phyloP scores from a whole-genome alignment of 2,329 filamentous ascomycete genomes.

The Diplodia corticola region DNA sequence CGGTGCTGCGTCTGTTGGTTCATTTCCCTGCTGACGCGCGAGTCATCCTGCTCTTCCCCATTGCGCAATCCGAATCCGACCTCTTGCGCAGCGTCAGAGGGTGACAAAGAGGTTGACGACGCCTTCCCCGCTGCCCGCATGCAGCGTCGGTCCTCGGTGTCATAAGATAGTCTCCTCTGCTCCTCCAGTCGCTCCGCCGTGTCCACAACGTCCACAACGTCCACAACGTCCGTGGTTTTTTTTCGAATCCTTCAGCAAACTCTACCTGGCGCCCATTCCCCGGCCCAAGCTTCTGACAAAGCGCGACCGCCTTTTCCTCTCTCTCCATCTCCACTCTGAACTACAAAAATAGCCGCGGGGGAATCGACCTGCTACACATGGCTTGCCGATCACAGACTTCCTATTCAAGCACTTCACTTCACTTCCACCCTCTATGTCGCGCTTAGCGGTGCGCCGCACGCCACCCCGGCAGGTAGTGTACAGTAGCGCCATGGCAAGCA shows the following conservation, averaged over 20 bases:
- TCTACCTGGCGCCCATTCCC: neutral
- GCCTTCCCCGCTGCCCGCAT: neutral
- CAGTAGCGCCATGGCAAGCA: neutral
- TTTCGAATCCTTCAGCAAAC: neutral
- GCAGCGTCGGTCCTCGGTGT: too few species aligned
- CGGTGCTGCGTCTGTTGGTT: neutral
- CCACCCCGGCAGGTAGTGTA: neutral
- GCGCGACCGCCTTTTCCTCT: neutral
- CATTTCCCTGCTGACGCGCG: neutral
- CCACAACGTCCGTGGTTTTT: neutral
- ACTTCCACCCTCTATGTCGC: neutral
- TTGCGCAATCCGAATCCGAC: slow-evolving; percentile 12
- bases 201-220: too few species aligned
- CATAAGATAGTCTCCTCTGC: neutral
- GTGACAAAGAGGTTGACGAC: slow-evolving; percentile 10
- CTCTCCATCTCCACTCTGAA: neutral
- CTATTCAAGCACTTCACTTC: too few species aligned
- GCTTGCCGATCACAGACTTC: neutral
- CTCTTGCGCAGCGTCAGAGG: neutral
- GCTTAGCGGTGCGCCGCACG: too few species aligned
- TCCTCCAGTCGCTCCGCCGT: neutral
- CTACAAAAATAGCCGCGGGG: neutral
- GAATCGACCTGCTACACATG: neutral
- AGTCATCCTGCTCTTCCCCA: neutral
- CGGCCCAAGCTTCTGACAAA: neutral